Conservation (phyloP, 2,329 filamentous ascomycete species). For the Pseudophaeomoniella oleicola region DNA sequence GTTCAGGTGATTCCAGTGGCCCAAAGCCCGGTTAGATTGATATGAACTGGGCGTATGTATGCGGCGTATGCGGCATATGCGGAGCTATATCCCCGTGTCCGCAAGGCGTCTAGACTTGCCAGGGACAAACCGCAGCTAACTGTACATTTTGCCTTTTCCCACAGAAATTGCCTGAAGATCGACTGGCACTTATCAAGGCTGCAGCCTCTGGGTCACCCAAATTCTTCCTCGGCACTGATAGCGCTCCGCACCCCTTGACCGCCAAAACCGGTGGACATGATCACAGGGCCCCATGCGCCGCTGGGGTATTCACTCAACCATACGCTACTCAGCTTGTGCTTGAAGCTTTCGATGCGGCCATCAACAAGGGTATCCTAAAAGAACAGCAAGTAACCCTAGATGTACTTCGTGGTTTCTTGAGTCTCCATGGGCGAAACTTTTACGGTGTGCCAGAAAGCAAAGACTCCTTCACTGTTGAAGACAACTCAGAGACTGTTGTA, state of each 20-base stretch:
- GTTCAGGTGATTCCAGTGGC: too few species aligned
- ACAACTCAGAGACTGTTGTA: not conserved
- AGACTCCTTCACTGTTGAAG: not conserved
- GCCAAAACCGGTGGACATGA: conserved; percentile 40
- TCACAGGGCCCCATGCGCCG: conserved; percentile 29
- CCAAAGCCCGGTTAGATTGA: too few species aligned
- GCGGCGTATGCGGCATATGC: too few species aligned
- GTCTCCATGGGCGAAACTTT: conserved; percentile 41
- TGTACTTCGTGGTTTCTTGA: conserved; percentile 42
- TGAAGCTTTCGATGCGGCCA: conserved; percentile 41
- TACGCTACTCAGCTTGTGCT: conserved; percentile 44
- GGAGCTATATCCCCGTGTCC: too few species aligned
- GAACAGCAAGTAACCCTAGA: conserved; percentile 40
- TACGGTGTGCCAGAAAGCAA: conserved; percentile 37
- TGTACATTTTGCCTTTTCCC: conserved; percentile 67
- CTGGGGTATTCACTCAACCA: conserved; percentile 49
- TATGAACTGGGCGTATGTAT: too few species aligned
- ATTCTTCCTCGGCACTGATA: conserved; percentile 59
- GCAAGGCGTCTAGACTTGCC: too few species aligned
- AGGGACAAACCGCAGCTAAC: too few species aligned
- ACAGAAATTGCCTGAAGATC: conserved; percentile 56
- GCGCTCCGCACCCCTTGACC: conserved; percentile 47
- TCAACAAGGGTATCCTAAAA: conserved; percentile 36
- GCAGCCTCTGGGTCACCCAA: conserved; percentile 39
- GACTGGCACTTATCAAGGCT: conserved; percentile 55